phyloP scores from a whole-genome alignment of 2,329 filamentous ascomycete genomes.

The Penicillium vulpinum region DNA sequence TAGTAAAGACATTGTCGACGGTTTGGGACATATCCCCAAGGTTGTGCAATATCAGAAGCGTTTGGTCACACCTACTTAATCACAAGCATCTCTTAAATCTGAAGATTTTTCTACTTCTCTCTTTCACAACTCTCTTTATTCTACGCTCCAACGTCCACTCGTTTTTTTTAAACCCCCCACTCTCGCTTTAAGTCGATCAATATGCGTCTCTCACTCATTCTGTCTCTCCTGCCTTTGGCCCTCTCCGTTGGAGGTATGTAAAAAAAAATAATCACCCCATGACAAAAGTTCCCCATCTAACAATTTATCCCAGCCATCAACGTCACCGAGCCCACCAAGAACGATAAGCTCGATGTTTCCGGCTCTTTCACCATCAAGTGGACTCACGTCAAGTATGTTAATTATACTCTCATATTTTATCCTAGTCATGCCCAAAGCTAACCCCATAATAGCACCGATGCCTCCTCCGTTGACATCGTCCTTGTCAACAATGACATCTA shows the following conservation, averaged over 20 bases:
- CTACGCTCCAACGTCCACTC: neutral
- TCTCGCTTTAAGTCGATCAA: conserved; percentile 11
- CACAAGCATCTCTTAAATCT: neutral
- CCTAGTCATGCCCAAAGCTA: neutral
- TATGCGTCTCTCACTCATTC: conserved; percentile 31
- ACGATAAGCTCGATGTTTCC: conserved; percentile 34
- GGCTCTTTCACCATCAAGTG: conserved; percentile 41
- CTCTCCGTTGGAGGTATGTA: conserved; percentile 31
- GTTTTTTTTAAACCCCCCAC: neutral
- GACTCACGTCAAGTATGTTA: conserved; percentile 37
- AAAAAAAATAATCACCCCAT: no score
- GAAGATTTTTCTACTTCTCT: neutral
- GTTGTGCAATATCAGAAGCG: conserved; percentile 4
- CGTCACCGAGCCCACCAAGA: conserved; percentile 37
- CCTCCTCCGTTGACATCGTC: conserved; percentile 41
- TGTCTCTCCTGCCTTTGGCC: conserved; percentile 29
- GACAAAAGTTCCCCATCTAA: neutral
- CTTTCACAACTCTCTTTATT: neutral
- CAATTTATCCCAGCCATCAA: conserved; percentile 29
- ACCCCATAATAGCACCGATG: conserved; percentile 36
- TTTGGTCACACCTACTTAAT: conserved; percentile 4
- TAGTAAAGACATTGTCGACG: neutral
- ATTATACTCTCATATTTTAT: neutral
- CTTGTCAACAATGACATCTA: conserved; percentile 43
- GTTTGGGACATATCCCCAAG: conserved; percentile 1